Conservation (phyloP, 768 basidiomycete genomes). For the Amyloporia xantha region DNA sequence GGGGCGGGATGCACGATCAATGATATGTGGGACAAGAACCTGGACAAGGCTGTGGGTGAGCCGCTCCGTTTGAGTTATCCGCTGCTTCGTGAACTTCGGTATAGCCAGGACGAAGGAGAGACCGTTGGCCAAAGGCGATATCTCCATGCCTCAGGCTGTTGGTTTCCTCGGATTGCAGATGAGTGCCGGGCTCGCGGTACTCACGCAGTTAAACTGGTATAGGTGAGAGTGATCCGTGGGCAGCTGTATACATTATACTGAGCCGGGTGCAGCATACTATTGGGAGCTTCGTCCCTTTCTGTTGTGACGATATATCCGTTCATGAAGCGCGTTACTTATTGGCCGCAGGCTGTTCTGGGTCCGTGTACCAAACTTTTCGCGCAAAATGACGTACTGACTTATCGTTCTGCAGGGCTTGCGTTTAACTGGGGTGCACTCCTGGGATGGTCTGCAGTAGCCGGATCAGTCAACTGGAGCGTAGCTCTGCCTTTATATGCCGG, state of each 20-base stretch:
- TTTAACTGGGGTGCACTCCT: slow-evolving; percentile 98
- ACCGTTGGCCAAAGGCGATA: slow-evolving; percentile 80
- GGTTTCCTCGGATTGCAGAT: slow-evolving; percentile 81
- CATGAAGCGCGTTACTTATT: slow-evolving; percentile 96
- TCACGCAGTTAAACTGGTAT: slow-evolving; percentile 92
- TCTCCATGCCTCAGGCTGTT: slow-evolving; percentile 69
- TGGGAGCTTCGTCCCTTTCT: slow-evolving; percentile 88
- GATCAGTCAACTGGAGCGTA: slow-evolving; percentile 71
- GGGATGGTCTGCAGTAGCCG: slow-evolving; percentile 93
- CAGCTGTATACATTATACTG: neutral
- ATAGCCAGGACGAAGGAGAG: slow-evolving; percentile 81
- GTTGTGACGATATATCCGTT: slow-evolving; percentile 87
- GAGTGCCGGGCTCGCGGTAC: slow-evolving; percentile 71
- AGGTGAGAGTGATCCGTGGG: slow-evolving; percentile 44
- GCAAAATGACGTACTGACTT: neutral
- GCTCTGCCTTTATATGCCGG: slow-evolving; percentile 87
- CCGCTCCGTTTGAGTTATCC: neutral
- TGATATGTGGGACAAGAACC: slow-evolving; percentile 94
- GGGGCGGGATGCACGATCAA: slow-evolving; percentile 99
- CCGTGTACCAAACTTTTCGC: slow-evolving; percentile 16
- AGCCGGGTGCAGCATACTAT: slow-evolving; percentile 54
- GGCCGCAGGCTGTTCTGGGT: slow-evolving; percentile 97
- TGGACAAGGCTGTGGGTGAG: slow-evolving; percentile 89
- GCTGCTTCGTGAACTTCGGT: neutral
- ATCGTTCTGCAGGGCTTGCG: slow-evolving; percentile 59